A percentile compares a stretch with the other conserved stretches of the same genome.
Evolutionary conservation across 1,139 yeast species (phyloP).

Genomic region (Taphrina flavorubra): DNA sequence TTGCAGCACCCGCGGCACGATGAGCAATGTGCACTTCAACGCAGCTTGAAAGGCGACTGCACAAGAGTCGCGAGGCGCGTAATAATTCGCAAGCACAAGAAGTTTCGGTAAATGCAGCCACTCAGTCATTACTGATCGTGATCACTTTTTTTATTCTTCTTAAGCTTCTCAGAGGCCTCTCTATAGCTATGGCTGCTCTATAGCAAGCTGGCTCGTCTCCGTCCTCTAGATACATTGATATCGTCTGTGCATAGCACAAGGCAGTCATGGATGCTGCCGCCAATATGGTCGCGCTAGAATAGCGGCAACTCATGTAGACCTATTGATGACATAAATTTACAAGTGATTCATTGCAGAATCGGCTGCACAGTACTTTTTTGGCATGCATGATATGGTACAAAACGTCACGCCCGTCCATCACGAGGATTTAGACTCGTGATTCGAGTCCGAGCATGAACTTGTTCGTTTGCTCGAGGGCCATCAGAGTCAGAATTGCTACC

Average conservation of each 20-base stretch:
- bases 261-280: too few relatives aligned
- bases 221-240: neutral
- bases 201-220: neutral
- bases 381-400: constrained; percentile 3
- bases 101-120: constrained; percentile 10
- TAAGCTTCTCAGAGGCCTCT: too few relatives aligned
- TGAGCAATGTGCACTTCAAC: too few relatives aligned
- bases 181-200: too few relatives aligned
- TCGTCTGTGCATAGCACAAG: neutral
- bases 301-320: too few relatives aligned
- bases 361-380: neutral
- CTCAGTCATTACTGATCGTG: constrained; percentile 8
- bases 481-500: constrained; percentile 29
- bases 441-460: constrained; percentile 36
- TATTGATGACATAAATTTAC: too few relatives aligned
- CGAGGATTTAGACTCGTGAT: constrained; percentile 1
- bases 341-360: too few relatives aligned
- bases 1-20: too few relatives aligned
- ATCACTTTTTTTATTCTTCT: neutral
- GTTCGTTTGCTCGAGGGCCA: constrained; percentile 39
- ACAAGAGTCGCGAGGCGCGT: constrained; percentile 22
- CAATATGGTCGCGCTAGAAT: neutral
- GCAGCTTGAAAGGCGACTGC: too few relatives aligned
- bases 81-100: neutral
- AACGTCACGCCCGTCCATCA: neutral